Percentiles rank a stretch among this genome's conserved stretches.
Conservation (phyloP, 2,329 filamentous ascomycete genomes). For the Ceratocystis harringtonii region DNA sequence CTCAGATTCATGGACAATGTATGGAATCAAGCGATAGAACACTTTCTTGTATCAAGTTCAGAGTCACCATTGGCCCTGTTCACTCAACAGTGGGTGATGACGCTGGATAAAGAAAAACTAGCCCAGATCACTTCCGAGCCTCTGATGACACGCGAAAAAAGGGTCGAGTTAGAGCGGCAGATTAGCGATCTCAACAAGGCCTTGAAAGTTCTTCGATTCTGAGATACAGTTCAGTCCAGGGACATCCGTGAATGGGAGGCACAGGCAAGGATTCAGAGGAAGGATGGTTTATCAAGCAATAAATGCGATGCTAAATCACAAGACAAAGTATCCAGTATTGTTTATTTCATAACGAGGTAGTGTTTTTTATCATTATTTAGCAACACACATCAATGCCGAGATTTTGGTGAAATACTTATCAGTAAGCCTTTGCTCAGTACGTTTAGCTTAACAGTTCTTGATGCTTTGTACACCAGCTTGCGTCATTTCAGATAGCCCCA, state of each 20-base stretch:
- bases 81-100: slow-evolving; percentile 23
- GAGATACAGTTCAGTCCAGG: not conserved
- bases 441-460: too few species aligned
- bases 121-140: slow-evolving; percentile 22
- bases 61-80: slow-evolving; percentile 23
- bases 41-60: slow-evolving; percentile 21
- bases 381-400: not conserved
- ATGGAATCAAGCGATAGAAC: slow-evolving; percentile 23
- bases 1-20: slow-evolving; percentile 26
- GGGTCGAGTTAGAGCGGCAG: slow-evolving; percentile 28
- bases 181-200: not conserved
- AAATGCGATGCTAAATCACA: not conserved
- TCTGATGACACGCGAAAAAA: slow-evolving; percentile 25
- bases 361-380: not conserved
- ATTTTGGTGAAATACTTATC: not conserved
- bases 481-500: too few species aligned
- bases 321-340: not conserved
- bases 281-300: not conserved
- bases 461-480: too few species aligned
- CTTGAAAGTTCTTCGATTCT: not conserved
- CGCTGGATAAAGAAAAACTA: slow-evolving; percentile 20
- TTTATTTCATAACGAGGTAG: not conserved
- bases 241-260: not conserved
- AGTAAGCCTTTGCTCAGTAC: too few species aligned
- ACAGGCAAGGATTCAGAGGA: too few species aligned